Base-by-base conservation (phyloP, 1,284 basidiomycete species). In the Sporisorium iseilematis-ciliati region DNA sequence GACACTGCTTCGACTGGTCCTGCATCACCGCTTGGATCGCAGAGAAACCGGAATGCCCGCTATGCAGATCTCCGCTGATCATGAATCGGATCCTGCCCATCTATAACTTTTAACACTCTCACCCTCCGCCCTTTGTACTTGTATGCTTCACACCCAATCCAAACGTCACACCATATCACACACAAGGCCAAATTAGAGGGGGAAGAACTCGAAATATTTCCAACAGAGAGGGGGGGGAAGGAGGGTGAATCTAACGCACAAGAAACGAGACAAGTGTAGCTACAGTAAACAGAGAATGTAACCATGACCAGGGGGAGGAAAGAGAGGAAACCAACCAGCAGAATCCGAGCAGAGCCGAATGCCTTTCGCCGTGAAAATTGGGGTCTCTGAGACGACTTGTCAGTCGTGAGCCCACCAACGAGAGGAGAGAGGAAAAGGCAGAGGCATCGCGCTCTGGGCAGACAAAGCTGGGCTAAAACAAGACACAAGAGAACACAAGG, bases 1-100 rank as follows among this genome's bases (percentile, higher is more conserved):
- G 95, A 0, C 95, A 97, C 86, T 86, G 96, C 49, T 97, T 96
- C 86, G 95, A 94, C 83, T 97, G 95, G 95, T 90, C 88, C 69
- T 97, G 95, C 84, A 93, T 97, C 55, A 89, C 92, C 50, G 90
- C 92, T 52, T 93, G 95, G 95, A 90, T 91, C 10, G 88, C 92
- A 81, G 94, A 97, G 86, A 97, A 95, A 56, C 69, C 79, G 4
- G 79, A 80, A 46, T 80, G 79, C 31, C 79, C 79, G 1, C 54
- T 80, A 2, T 80, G 79, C 40, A 55, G 79, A 31, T 75, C 77
- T 31, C 71, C 65, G 2, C 40, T 80, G 18, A 51, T 53, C 12
- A 52, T 68, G 18, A 53, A 72, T 11, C 64, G 65, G 18, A 68
- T 80, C 20, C 38, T 78, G 12, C 77, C 79, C 35, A 66, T 80